Evolutionary conservation across 768 basidiomycete species (phyloP).

Genomic region (Pleurotus sapidus): DNA sequence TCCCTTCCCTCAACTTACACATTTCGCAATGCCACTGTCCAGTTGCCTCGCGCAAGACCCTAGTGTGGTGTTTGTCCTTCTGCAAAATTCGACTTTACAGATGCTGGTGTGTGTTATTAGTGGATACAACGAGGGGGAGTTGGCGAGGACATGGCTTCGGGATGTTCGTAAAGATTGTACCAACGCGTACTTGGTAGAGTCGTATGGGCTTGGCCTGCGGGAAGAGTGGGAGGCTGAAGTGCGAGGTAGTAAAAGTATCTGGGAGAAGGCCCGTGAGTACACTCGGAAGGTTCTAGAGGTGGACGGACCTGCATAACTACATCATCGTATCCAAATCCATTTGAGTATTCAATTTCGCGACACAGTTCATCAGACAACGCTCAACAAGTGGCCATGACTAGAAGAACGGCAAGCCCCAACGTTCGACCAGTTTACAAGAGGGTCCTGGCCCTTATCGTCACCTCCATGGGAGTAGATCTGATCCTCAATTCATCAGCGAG

Average conservation of each 20-base stretch:
- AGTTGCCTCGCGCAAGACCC: conserved; percentile 12
- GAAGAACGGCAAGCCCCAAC: too few relatives aligned
- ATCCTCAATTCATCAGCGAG: too few relatives aligned
- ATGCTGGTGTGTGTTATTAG: conserved; percentile 16
- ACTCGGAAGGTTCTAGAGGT: conserved; percentile 2
- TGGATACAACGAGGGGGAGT: conserved; percentile 5
- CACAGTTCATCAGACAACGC: too few relatives aligned
- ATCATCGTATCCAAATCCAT: too few relatives aligned
- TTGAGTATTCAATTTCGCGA: too few relatives aligned
- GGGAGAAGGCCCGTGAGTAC: conserved; percentile 19
- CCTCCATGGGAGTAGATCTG: too few relatives aligned
- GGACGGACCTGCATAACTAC: too few relatives aligned
- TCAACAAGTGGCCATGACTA: too few relatives aligned
- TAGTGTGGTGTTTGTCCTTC: conserved; percentile 11
- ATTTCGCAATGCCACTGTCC: conserved; percentile 20
- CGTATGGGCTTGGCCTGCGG: conserved; percentile 9
- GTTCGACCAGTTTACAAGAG: too few relatives aligned
- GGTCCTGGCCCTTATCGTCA: too few relatives aligned
- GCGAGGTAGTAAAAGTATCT: conserved; percentile 19
- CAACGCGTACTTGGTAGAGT: conserved; percentile 12
- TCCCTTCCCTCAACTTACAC: conserved; percentile 16
- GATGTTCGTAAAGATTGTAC: background rate
- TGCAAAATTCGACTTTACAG: conserved; percentile 9
- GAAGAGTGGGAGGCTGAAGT: conserved; percentile 24
- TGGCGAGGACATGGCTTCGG: conserved; percentile 15